Base-by-base conservation (phyloP, 768 basidiomycete species). In the Boletus vermiculosoides region DNA sequence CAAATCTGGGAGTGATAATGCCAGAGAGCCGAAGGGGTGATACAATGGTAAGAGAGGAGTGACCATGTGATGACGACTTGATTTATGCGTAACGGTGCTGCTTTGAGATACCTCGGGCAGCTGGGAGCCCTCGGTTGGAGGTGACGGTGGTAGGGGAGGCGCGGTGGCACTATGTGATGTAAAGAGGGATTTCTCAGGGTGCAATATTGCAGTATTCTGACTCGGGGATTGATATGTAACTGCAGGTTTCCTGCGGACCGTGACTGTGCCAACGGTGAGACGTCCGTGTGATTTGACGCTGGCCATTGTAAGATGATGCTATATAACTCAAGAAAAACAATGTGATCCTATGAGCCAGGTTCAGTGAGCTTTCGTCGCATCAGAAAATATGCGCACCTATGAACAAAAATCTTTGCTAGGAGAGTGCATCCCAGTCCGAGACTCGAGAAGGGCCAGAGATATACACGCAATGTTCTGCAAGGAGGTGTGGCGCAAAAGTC, bases 1-100 rank as follows among this genome's bases (percentile, higher is more conserved):
- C 47, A 88, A 78, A 54, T 81, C 81, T 4, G 86, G 86, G 53
- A 87, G 78, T 8, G 87, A 87, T 64, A 82, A 77, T 39, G 87
- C 86, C 39, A 88, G 76, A 11, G 71, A 68, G 3, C 86, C 86
- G 33, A 83, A 72, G 28, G 87, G 87, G 65, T 88, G 87, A 64
- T 88, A 88, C 45, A 89, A 71, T 22, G 87, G 85, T 39, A 88
- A 75, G 28, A 79, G 74, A 5, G 81, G 76, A 5, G 78, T 74
- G 9, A 61, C 65, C 61, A 74, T 71, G 52, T 70, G 64, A 23
- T 45, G 58, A 37, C 41, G 61, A 28, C 49, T 45, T 15, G 56
- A 66, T 63, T 56, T 65, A 15, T 57, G 59, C 5, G 54, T 34
- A 20, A 49, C 60, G 37, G 65, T 56, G 20, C 65, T 59, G 30